A percentile compares a stretch with the other conserved stretches of the same genome.
phyloP scores from a whole-genome alignment of 768 basidiomycete species.

The Saitozyma sp. region DNA sequence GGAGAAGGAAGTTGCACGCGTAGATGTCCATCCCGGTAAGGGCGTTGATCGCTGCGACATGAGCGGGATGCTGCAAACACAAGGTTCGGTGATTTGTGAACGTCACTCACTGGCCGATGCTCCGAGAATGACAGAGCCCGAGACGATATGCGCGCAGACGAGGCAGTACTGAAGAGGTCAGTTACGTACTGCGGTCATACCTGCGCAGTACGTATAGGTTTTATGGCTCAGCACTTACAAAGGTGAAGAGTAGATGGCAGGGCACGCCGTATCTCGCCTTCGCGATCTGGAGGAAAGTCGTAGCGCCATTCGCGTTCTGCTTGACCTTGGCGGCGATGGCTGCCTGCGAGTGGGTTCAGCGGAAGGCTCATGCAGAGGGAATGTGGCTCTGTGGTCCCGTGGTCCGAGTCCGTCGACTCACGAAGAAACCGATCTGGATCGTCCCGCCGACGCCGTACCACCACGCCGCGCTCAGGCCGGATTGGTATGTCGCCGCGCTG shows the following conservation, averaged over 20 bases:
- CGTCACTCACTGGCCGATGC: slow-evolving; percentile 52
- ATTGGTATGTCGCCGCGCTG: slow-evolving; percentile 14
- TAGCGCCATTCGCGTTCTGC: slow-evolving; percentile 63
- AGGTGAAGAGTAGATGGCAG: slow-evolving; percentile 53
- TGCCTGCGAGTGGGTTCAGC: slow-evolving; percentile 5
- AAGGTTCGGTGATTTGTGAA: too few species aligned
- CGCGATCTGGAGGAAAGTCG: slow-evolving; percentile 64
- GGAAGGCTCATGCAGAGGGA: too few species aligned
- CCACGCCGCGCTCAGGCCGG: slow-evolving; percentile 22
- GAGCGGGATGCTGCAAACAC: background rate
- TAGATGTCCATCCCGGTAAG: slow-evolving; percentile 58
- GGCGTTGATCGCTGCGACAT: slow-evolving; percentile 52
- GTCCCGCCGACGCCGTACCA: slow-evolving; percentile 50
- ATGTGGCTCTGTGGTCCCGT: too few species aligned
- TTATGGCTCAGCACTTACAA: too few species aligned
- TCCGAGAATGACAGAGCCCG: slow-evolving; percentile 59
- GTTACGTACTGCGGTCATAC: slow-evolving; percentile 7
- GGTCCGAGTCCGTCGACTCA: background rate
- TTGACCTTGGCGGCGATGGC: slow-evolving; percentile 57
- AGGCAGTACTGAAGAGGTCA: slow-evolving; percentile 55
- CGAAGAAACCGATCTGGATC: slow-evolving; percentile 61
- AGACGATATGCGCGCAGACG: slow-evolving; percentile 60
- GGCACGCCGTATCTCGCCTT: slow-evolving; percentile 21
- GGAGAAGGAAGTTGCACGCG: slow-evolving; percentile 58
- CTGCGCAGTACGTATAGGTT: too few species aligned